Percentiles rank a stretch among this genome's conserved stretches.
phyloP scores from a whole-genome alignment of 129 eudicot species.

The Saussurea involucrata region DNA sequence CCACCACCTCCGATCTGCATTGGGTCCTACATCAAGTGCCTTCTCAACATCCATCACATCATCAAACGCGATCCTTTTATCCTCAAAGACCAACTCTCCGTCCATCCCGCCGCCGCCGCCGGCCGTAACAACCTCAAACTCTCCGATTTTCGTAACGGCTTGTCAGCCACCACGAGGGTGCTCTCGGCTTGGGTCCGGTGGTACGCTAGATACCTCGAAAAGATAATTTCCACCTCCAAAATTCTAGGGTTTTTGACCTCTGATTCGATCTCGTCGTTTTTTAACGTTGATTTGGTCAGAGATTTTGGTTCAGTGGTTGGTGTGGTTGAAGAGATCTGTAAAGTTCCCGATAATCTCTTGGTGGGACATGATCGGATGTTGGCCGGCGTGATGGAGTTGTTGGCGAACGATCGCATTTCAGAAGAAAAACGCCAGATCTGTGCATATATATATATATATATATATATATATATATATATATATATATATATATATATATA shows the following conservation, averaged over 20 bases:
- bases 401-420: constrained; percentile 53
- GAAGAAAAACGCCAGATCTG: no score
- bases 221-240: constrained; percentile 52
- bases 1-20: no score
- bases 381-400: constrained; percentile 41
- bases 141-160: constrained; percentile 60
- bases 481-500: no score
- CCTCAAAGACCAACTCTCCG: constrained; percentile 74
- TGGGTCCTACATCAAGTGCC: no score
- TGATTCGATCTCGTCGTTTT: constrained; percentile 36
- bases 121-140: constrained; percentile 80
- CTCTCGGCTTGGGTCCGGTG: constrained; percentile 76
- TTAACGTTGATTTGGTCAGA: constrained; percentile 41
- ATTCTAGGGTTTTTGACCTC: constrained; percentile 34
- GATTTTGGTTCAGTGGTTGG: constrained; percentile 39
- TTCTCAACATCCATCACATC: constrained; percentile 61
- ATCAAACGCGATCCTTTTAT: constrained; percentile 72
- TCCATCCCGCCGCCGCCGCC: constrained; percentile 49
- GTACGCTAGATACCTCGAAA: constrained; percentile 67
- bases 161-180: constrained; percentile 56
- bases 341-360: constrained; percentile 43
- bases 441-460: no score
- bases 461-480: no score
- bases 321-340: constrained; percentile 54
- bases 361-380: constrained; percentile 37